Conservation (phyloP, 176 grass and related monocot species). For the Rhipidocladum racemiflorum region DNA sequence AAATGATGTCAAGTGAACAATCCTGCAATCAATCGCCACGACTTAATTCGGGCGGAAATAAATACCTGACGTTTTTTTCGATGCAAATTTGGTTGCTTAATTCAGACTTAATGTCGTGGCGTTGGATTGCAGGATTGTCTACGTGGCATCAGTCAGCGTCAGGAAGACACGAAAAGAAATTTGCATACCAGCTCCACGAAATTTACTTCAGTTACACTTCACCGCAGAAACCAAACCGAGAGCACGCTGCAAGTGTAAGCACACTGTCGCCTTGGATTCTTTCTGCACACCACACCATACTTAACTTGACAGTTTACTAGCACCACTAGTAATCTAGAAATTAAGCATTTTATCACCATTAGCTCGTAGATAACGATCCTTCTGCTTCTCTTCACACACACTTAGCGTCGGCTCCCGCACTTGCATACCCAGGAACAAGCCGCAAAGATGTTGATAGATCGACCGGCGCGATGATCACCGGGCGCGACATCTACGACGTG, state of each 20-base stretch:
- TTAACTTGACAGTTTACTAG: neutral
- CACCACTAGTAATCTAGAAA: neutral
- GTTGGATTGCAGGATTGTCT: too few species aligned
- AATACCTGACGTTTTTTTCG: too few species aligned
- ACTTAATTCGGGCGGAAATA: too few species aligned
- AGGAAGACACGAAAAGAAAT: too few species aligned
- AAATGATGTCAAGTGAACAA: too few species aligned
- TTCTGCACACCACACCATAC: neutral
- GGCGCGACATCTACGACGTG: constrained; percentile 94
- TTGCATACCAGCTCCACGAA: too few species aligned
- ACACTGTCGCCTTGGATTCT: constrained; percentile 8
- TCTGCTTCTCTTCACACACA: neutral
- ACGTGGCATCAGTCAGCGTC: too few species aligned
- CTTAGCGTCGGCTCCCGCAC: neutral
- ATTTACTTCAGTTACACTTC: too few species aligned
- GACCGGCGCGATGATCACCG: constrained; percentile 60
- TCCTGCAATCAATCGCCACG: too few species aligned
- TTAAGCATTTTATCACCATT: neutral
- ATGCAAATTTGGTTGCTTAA: too few species aligned
- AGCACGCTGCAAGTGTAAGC: neutral
- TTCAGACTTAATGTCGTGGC: too few species aligned
- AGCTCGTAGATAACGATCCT: constrained; percentile 30
- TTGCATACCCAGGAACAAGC: too few species aligned
- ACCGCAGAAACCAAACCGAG: neutral
- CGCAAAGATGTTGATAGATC: neutral